These are phyloP conservation scores for Fusarium sulawesiense DNA, from an alignment of 2,329 filamentous ascomycete species.

Conservation along the genomic window DNA sequence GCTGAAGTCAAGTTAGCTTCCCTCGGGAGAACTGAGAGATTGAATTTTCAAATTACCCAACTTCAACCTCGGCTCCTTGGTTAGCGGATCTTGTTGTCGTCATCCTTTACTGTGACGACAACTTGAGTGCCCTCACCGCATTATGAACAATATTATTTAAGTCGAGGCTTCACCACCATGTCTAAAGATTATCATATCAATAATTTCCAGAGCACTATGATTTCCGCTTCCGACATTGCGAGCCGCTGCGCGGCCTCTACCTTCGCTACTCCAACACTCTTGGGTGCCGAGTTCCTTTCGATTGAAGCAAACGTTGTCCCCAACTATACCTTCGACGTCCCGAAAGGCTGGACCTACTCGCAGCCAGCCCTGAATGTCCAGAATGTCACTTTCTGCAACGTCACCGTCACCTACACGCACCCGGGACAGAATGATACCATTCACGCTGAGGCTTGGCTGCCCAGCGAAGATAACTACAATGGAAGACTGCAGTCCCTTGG, in stretches of 20 bases:
- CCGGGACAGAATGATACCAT: neutral
- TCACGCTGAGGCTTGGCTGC: neutral
- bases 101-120: neutral
- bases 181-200: neutral
- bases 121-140: neutral
- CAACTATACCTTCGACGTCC: conserved; percentile 24
- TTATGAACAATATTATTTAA: neutral
- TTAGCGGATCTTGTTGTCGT: neutral
- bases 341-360: conserved; percentile 21
- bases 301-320: conserved; percentile 18
- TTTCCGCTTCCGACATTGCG: neutral
- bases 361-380: neutral
- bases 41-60: neutral
- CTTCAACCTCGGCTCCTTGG: neutral
- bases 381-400: neutral
- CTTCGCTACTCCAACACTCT: neutral
- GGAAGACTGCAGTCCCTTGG: neutral
- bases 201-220: neutral
- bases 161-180: neutral
- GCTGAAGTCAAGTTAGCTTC: neutral
- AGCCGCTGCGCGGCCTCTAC: neutral
- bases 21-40: neutral
- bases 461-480: neutral
- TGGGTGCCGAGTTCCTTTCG: neutral
- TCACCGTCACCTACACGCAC: neutral